A percentile compares a stretch with the other conserved stretches of the same genome.
Evolutionary conservation across 2,329 filamentous ascomycete species (phyloP).

Genomic region (Chrysoporthe austroafricana): DNA sequence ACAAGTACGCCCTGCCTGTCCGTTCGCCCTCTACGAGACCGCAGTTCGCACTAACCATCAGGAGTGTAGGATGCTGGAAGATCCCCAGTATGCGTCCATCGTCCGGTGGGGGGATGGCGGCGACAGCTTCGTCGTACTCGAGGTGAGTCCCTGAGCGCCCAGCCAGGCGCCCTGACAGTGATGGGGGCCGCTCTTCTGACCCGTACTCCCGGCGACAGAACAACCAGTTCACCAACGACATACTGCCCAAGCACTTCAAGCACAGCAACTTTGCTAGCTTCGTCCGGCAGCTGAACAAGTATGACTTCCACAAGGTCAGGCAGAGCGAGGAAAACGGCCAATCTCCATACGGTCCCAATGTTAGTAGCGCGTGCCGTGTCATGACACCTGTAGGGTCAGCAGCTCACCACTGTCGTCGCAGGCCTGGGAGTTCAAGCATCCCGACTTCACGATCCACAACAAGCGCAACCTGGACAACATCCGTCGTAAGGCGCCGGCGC

Average conservation of each 20-base stretch:
- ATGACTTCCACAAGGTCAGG: conserved; percentile 97
- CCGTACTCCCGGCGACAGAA: conserved; percentile 61
- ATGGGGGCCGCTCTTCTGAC: conserved; percentile 26
- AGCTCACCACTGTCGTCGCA: conserved; percentile 45
- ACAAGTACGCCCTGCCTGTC: conserved; percentile 71
- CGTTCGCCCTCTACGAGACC: conserved; percentile 4
- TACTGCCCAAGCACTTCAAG: conserved; percentile 98
- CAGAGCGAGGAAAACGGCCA: conserved; percentile 85
- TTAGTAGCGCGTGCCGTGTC: conserved; percentile 41
- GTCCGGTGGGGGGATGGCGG: conserved; percentile 95
- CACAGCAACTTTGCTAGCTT: conserved; percentile 99
- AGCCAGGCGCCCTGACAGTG: neutral
- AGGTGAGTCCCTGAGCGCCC: conserved; percentile 61
- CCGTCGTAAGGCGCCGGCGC: conserved; percentile 88
- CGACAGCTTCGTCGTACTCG: conserved; percentile 94
- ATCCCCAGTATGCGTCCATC: conserved; percentile 87
- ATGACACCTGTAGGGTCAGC: conserved; percentile 9
- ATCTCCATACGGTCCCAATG: conserved; percentile 80
- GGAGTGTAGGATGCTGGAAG: conserved; percentile 83
- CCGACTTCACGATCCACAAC: conserved; percentile 92
- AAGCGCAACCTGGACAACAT: conserved; percentile 98
- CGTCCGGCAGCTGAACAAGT: conserved; percentile 94
- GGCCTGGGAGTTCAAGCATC: conserved; percentile 97
- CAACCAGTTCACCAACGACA: conserved; percentile 96
- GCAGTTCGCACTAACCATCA: conserved; percentile 35